Conservation (phyloP, 495 filamentous ascomycete species). For the Penicillium coprophilum region DNA sequence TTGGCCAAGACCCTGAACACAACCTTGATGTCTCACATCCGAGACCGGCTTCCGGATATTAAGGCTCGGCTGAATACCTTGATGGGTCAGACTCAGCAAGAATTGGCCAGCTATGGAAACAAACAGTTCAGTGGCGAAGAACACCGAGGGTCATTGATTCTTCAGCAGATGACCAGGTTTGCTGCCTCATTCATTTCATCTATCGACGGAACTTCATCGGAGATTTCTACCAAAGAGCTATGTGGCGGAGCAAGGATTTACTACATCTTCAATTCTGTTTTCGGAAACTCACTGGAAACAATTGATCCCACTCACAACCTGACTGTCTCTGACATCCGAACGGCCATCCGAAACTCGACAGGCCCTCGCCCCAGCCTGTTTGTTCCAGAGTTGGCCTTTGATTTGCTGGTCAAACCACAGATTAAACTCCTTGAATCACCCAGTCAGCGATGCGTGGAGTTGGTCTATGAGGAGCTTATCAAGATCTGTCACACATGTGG, state of each 20-base stretch:
- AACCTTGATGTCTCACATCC: slow-evolving; percentile 94
- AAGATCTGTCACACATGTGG: slow-evolving; percentile 99
- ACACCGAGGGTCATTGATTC: slow-evolving; percentile 88
- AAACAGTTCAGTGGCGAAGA: slow-evolving; percentile 98
- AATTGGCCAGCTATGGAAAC: slow-evolving; percentile 96
- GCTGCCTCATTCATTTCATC: slow-evolving; percentile 97
- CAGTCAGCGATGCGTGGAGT: slow-evolving; percentile 92
- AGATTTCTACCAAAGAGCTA: slow-evolving; percentile 98
- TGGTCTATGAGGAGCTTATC: slow-evolving; percentile 98
- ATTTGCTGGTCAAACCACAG: slow-evolving; percentile 95
- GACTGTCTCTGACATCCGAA: slow-evolving; percentile 94
- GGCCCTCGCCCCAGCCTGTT: slow-evolving; percentile 94
- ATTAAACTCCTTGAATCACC: slow-evolving; percentile 97
- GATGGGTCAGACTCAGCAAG: slow-evolving; percentile 99
- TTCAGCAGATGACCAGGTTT: slow-evolving; percentile 98
- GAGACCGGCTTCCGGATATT: slow-evolving; percentile 93
- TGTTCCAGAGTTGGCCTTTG: slow-evolving; percentile 96
- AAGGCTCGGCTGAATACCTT: slow-evolving; percentile 96
- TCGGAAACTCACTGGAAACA: slow-evolving; percentile 92
- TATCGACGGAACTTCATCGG: slow-evolving; percentile 96
- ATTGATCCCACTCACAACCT: slow-evolving; percentile 95
- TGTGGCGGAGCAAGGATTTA: slow-evolving; percentile 97
- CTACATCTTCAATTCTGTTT: slow-evolving; percentile 99
- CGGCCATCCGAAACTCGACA: slow-evolving; percentile 97
- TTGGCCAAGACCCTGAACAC: slow-evolving; percentile 93